Conservation (phyloP, 352 stramenopile genomes). For the Pythium oligandrum region DNA sequence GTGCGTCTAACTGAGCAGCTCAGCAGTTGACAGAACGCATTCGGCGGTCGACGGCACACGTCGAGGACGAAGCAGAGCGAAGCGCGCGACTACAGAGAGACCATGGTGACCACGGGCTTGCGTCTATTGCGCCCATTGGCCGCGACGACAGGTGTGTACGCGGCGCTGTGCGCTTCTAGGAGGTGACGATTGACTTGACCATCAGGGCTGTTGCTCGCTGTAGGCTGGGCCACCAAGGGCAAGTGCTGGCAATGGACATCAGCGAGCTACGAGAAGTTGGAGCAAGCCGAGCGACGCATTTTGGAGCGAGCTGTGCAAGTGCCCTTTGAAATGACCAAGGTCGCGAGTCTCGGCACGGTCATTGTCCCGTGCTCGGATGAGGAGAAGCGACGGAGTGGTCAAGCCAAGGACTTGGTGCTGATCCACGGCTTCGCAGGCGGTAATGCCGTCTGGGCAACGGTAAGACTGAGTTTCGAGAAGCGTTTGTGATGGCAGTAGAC, state of each 20-base stretch:
- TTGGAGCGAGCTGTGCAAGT: constrained; percentile 36
- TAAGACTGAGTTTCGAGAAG: constrained; percentile 9
- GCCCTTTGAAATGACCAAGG: constrained; percentile 74
- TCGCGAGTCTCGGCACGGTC: constrained; percentile 72
- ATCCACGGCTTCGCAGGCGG: constrained; percentile 78
- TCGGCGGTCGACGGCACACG: no score
- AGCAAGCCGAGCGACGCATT: constrained; percentile 59
- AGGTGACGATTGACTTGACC: not conserved
- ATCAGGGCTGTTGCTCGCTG: constrained; percentile 39
- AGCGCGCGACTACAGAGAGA: no score
- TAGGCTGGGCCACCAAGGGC: constrained; percentile 54
- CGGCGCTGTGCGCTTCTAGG: no score
- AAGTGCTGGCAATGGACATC: constrained; percentile 71
- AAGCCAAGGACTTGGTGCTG: constrained; percentile 67
- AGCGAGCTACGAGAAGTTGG: constrained; percentile 60
- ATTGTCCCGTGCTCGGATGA: constrained; percentile 70
- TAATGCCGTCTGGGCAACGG: constrained; percentile 80
- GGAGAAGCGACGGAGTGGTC: constrained; percentile 26
- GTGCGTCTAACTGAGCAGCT: no score
- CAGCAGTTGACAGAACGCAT: no score
- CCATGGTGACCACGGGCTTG: no score
- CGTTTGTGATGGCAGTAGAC: constrained; percentile 3
- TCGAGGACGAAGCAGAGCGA: no score
- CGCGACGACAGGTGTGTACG: no score
- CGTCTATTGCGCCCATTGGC: no score